phyloP scores from a whole-genome alignment of 2,329 filamentous ascomycete genomes.

The Scytalidium lignicola region DNA sequence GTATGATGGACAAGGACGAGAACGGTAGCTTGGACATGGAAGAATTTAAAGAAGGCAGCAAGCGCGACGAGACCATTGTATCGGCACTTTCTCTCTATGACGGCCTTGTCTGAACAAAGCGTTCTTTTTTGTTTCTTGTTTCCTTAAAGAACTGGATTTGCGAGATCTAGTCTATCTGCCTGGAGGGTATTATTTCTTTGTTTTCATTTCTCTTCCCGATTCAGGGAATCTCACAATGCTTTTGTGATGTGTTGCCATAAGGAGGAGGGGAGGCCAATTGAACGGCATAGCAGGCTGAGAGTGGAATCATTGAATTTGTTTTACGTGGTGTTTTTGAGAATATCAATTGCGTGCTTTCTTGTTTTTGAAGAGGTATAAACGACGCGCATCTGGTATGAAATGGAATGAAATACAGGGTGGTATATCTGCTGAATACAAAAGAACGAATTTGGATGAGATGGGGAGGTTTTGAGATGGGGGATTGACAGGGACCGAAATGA shows the following conservation, averaged over 20 bases:
- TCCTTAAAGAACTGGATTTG: background rate
- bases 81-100: constrained; percentile 95
- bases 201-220: background rate
- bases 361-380: background rate
- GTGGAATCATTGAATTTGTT: background rate
- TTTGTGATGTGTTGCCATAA: background rate
- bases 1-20: constrained; percentile 99
- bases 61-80: constrained; percentile 97
- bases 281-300: background rate
- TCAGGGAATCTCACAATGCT: background rate
- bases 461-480: background rate
- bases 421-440: background rate
- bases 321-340: no score
- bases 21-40: constrained; percentile 95
- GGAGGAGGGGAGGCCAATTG: background rate
- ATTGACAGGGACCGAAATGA: background rate
- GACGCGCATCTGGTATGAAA: background rate
- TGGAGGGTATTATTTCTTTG: background rate
- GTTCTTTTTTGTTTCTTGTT: background rate
- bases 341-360: background rate
- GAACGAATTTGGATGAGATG: background rate
- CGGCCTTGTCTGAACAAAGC: constrained; percentile 68
- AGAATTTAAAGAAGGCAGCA: constrained; percentile 98
- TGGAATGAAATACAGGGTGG: background rate
- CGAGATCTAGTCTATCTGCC: background rate